A percentile compares a stretch with the other conserved stretches of the same genome.
phyloP scores from a whole-genome alignment of 2,329 filamentous ascomycete genomes.

The Fusarium secorum region DNA sequence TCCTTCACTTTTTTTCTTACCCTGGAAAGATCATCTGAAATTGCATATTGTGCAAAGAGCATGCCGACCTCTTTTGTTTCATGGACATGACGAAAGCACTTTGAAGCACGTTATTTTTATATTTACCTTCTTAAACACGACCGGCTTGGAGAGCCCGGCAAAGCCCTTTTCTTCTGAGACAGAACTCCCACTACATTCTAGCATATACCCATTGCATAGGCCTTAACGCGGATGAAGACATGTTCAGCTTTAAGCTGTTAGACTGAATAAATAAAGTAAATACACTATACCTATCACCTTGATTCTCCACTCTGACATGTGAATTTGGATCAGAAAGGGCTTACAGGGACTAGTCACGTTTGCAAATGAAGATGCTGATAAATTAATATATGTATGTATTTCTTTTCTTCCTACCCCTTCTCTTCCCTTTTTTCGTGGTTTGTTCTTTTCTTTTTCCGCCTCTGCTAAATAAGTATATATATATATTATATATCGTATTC shows the following conservation, averaged over 20 bases:
- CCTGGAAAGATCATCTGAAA: constrained; percentile 27
- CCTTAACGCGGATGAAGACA: constrained; percentile 42
- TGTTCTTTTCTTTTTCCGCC: background rate
- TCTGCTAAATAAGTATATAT: background rate
- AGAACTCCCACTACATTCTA: constrained; percentile 42
- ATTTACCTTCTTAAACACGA: constrained; percentile 20
- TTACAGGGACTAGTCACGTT: background rate
- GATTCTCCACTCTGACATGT: background rate
- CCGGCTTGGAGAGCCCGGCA: constrained; percentile 20
- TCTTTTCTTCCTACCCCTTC: background rate
- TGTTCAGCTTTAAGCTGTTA: constrained; percentile 32
- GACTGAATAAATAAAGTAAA: constrained; percentile 32
- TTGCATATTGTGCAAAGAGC: constrained; percentile 39
- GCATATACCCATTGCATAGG: constrained; percentile 50
- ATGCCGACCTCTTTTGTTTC: constrained; percentile 10
- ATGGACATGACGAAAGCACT: constrained; percentile 15
- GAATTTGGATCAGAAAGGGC: background rate
- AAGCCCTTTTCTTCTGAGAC: constrained; percentile 16
- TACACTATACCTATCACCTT: background rate
- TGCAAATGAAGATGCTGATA: background rate
- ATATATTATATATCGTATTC: background rate
- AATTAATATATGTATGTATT: background rate
- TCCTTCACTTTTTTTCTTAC: constrained; percentile 6
- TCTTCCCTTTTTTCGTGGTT: background rate
- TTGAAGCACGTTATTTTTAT: constrained; percentile 18